Evolutionary conservation across 805 yeast species (phyloP).

Genomic region (Myxozyma lipomycoides): DNA sequence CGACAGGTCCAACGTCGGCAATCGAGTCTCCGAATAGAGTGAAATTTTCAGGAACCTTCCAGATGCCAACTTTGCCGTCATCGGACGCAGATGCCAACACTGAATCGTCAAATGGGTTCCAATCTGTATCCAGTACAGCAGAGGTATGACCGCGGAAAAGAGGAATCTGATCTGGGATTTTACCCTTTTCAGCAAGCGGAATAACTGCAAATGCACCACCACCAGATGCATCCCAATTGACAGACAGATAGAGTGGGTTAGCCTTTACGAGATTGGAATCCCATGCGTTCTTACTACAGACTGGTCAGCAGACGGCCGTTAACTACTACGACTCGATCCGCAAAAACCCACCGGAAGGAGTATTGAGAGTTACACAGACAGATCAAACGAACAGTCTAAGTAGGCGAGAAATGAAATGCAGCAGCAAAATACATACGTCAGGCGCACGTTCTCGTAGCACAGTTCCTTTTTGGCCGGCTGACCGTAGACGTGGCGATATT

Average conservation of each 20-base stretch:
- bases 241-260: constrained; percentile 79
- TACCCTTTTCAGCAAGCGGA: constrained; percentile 82
- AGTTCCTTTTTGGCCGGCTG: constrained; percentile 72
- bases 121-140: constrained; percentile 90
- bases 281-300: constrained; percentile 86
- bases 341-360: constrained; percentile 38
- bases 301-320: not conserved
- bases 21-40: constrained; percentile 57
- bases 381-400: not conserved
- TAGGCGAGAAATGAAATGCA: not conserved
- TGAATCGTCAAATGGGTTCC: constrained; percentile 82
- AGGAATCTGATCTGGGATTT: constrained; percentile 89
- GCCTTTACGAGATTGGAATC: constrained; percentile 86
- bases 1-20: constrained; percentile 67
- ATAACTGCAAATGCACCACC: constrained; percentile 97
- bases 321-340: not conserved
- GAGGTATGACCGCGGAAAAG: constrained; percentile 95
- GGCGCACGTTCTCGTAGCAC: constrained; percentile 60
- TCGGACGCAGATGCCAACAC: constrained; percentile 76
- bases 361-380: not conserved
- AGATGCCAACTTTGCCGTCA: constrained; percentile 75
- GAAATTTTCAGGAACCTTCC: constrained; percentile 83
- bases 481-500: constrained; percentile 93
- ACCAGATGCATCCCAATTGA: constrained; percentile 92
- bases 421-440: constrained; percentile 32